Conservation (phyloP, 2,329 filamentous ascomycete species). For the Alternaria sp. region DNA sequence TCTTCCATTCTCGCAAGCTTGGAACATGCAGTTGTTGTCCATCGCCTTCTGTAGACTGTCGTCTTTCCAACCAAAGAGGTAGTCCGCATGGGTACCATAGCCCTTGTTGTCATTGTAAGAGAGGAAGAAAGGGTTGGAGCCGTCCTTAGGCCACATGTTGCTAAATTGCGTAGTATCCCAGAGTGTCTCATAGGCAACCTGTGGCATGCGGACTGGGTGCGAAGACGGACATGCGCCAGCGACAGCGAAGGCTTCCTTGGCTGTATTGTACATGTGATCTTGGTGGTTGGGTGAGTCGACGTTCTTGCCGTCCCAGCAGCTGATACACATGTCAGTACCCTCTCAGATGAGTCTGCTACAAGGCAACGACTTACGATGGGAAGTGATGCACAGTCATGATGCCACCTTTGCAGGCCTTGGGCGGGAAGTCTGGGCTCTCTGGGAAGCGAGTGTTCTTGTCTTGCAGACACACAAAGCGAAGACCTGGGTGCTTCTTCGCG, state of each 20-base stretch:
- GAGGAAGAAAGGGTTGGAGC: constrained; percentile 36
- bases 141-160: constrained; percentile 36
- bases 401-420: constrained; percentile 9
- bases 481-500: constrained; percentile 4
- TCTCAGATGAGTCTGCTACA: background rate
- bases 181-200: constrained; percentile 41
- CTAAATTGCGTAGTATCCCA: constrained; percentile 38
- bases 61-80: constrained; percentile 40
- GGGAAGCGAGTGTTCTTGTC: constrained; percentile 32
- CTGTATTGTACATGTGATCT: constrained; percentile 51
- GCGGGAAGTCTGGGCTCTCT: constrained; percentile 10
- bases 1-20: constrained; percentile 28
- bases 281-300: constrained; percentile 62
- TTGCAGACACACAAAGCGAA: constrained; percentile 14
- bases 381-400: constrained; percentile 28
- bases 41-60: constrained; percentile 35
- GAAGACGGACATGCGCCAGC: constrained; percentile 33
- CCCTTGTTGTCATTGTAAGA: constrained; percentile 34
- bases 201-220: constrained; percentile 40
- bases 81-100: constrained; percentile 40
- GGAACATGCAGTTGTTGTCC: constrained; percentile 36
- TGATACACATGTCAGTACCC: background rate
- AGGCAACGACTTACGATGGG: constrained; percentile 6
- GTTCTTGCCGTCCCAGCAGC: constrained; percentile 57
- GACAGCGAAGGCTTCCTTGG: constrained; percentile 25